These are phyloP conservation scores for Termitomyces sp. DNA, from an alignment of 768 basidiomycete species.

Conservation along the genomic window DNA sequence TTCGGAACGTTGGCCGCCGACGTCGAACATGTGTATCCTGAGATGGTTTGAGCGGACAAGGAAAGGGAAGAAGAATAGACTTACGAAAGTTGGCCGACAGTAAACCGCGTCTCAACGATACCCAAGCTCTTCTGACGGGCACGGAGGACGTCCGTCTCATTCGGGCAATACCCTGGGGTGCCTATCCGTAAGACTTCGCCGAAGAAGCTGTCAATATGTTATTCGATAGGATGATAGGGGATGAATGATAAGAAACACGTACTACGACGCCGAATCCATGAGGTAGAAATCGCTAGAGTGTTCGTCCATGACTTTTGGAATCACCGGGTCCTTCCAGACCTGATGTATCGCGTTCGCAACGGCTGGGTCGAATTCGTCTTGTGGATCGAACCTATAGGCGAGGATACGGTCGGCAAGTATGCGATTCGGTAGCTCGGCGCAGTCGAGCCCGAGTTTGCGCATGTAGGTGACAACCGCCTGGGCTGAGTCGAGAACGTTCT, in stretches of 20 bases:
- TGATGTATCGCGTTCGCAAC: constrained; percentile 65
- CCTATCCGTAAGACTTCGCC: constrained; percentile 81
- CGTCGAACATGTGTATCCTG: constrained; percentile 70
- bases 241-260: constrained; percentile 22
- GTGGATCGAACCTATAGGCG: constrained; percentile 44
- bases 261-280: constrained; percentile 43
- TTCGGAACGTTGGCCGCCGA: constrained; percentile 75
- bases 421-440: constrained; percentile 53
- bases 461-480: constrained; percentile 74
- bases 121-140: constrained; percentile 89
- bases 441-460: constrained; percentile 73
- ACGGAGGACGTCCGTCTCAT: constrained; percentile 79
- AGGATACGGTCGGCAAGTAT: constrained; percentile 56
- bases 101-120: constrained; percentile 83
- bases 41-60: constrained; percentile 13
- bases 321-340: constrained; percentile 66
- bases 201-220: constrained; percentile 63
- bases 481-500: constrained; percentile 76
- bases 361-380: constrained; percentile 42
- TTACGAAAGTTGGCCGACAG: constrained; percentile 59
- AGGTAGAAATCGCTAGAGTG: constrained; percentile 2
- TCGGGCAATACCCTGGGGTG: constrained; percentile 73
- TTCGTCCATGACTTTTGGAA: constrained; percentile 21
- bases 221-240: not conserved
- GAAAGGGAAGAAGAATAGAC: constrained; percentile 17